phyloP scores from a whole-genome alignment of 345 rosid genomes.

The Syzygium grande region DNA sequence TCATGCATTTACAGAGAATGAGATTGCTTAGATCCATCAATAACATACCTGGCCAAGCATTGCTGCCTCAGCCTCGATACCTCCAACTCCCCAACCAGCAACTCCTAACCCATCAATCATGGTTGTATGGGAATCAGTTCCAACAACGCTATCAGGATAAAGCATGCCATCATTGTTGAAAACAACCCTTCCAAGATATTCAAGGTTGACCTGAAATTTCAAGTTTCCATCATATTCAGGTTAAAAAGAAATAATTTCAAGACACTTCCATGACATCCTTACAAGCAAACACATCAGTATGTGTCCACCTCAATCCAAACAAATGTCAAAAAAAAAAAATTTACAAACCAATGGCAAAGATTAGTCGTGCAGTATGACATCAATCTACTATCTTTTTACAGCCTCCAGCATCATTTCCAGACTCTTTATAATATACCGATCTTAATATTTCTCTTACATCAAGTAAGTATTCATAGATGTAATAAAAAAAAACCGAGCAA shows the following conservation, averaged over 20 bases:
- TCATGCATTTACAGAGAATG: not conserved
- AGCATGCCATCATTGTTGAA: constrained; percentile 72
- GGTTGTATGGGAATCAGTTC: constrained; percentile 98
- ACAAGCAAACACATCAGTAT: not conserved
- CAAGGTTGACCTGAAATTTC: constrained; percentile 81
- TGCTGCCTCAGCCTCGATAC: constrained; percentile 97
- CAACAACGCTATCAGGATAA: constrained; percentile 97
- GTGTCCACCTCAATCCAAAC: not conserved
- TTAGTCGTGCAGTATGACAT: not conserved
- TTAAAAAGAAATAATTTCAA: not conserved
- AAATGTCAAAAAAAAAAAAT: not conserved
- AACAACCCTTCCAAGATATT: constrained; percentile 95
- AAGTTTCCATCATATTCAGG: not conserved
- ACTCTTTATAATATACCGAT: not conserved
- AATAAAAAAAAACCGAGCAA: not conserved
- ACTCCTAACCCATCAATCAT: constrained; percentile 99
- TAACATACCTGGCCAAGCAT: constrained; percentile 94
- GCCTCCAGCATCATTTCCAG: not conserved
- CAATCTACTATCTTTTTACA: not conserved
- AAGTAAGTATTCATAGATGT: not conserved
- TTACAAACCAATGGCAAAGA: not conserved
- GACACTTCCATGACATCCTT: not conserved
- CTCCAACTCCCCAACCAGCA: constrained; percentile 99
- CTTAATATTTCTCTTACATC: not conserved
- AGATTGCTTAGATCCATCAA: not conserved